Evolutionary conservation across 441 rosid species (phyloP), one percentile per base, ranked within the genome.

Genomic region (Codiaeum variegatum): DNA sequence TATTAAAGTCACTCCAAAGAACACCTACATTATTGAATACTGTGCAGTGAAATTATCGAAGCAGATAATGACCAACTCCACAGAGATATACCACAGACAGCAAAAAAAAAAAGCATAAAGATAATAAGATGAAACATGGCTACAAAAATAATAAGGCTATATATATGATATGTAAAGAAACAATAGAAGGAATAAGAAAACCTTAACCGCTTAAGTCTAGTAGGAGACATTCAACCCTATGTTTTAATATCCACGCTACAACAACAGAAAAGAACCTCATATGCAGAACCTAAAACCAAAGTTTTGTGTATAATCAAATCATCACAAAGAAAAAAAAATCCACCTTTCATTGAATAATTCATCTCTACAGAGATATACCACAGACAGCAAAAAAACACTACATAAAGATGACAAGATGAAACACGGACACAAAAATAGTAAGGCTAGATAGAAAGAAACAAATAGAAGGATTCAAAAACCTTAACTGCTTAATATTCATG

Each of bases 291-390:
- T 2, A 29, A 38, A 59, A 52, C 42, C 28, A 26, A 38, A 54
- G 1, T 60, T 36, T 9, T 40, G 44, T 1, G 21, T 52, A 65
- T 40, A 0, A 75, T 54, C 12, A 15, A 42, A 21, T 61, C 38
- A 26, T 68, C 47, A 34, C 19, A 66, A 49, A 74, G 13, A n/a
- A 75, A 67, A 24, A 46, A 46, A 46, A 32, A 58, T 69, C 26
- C 54, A 94, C 99, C 90, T 91, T 82, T 93, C 98, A 77, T 73
- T 78, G n/a, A 83, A 89, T 78, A 91, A 66, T 80, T 89, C 88
- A 52, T n/a, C n/a, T n/a, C n/a, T n/a, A n/a, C n/a, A n/a, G n/a
- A n/a, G n/a, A n/a, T n/a, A n/a, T n/a, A n/a, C n/a, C n/a, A n/a
- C n/a, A n/a, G n/a, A n/a, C n/a, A n/a, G n/a, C n/a, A n/a, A n/a